Evolutionary conservation across 2,329 filamentous ascomycete species (phyloP), one percentile per base, ranked within the genome.

Genomic region (Alternaria ventricosa): DNA sequence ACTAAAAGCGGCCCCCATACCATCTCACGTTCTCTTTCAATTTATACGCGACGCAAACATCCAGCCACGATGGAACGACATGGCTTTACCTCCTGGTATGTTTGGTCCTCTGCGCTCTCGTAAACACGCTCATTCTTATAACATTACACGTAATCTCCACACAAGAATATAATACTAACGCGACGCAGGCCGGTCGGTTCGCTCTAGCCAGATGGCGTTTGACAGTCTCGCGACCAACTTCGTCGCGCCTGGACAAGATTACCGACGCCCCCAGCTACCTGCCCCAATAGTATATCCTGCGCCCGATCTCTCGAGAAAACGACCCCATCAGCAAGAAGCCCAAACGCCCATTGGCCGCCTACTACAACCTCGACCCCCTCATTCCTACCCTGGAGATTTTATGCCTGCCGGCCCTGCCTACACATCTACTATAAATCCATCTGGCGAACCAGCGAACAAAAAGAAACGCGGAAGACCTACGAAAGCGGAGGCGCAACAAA

Each of bases 51-150:
- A 83, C 56, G 70, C 74, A 61, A 79, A 80, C 66, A 76, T 84
- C 65, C 78, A 80, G 68, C 84, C 83, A 60, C 78, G 78, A 69
- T 87, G 84, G 84, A 80, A 80, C 57, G 80, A 86, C 58, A 83
- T 83, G 67, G 77, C 83, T 44, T 75, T 86, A 63, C 85, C 85
- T 66, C 77, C 77, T 71, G 84, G 85, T 87, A 78, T 69, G 82
- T 74, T 36, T 12, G 36, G 6, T 27, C 15, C 18, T 41, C 15
- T 30, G 10, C 54, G 13, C 46, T 41, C 15, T 33, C 23, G 6
- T 6, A 9, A 13, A 22, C n/a, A 30, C 18, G 8, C 33, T 43
- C 15, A 9, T 46, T 15, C 20, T n/a, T 23, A 9, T 33, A 18
- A n/a, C 3, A 36, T 41, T 23, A 41, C 20, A 41, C 49, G 13